Conservation (phyloP, 1,284 basidiomycete species). For the Clitocybe nebularis region DNA sequence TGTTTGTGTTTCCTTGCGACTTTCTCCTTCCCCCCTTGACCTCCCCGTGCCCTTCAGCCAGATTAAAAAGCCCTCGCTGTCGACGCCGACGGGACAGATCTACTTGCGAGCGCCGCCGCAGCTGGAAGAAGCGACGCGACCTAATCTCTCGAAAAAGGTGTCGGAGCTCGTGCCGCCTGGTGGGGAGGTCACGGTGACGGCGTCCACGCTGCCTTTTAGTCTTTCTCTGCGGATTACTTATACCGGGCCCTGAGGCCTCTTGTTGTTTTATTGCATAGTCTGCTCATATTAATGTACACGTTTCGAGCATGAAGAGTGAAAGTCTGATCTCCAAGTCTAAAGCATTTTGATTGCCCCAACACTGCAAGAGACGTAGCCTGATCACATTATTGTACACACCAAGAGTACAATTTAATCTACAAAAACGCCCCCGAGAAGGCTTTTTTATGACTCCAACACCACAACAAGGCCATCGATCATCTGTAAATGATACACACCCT, state of each 20-base stretch:
- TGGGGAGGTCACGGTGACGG: conserved; percentile 84
- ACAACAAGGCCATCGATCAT: no score
- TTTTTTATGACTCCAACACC: no score
- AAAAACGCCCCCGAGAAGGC: no score
- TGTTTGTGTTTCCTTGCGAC: conserved; percentile 50
- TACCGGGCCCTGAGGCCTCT: conserved; percentile 26
- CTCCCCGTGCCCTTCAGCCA: conserved; percentile 53
- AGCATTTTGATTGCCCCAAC: no score
- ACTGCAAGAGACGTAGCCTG: no score
- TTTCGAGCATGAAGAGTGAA: no score
- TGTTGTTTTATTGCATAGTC: conserved; percentile 1
- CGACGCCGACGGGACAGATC: conserved; percentile 64
- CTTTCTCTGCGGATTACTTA: conserved; percentile 70
- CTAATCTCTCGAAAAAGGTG: conserved; percentile 85
- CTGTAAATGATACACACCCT: conserved; percentile 42
- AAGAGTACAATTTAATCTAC: no score
- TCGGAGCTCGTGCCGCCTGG: conserved; percentile 75
- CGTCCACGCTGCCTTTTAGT: conserved; percentile 84
- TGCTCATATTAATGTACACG: no score
- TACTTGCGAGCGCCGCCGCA: conserved; percentile 93
- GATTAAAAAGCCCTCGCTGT: conserved; percentile 89
- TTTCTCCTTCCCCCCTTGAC: conserved; percentile 3
- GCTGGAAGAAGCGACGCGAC: conserved; percentile 82
- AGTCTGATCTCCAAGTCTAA: no score
- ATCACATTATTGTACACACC: background rate